Conservation (phyloP, 208 protist species). For the Leishmania gerbilli region DNA sequence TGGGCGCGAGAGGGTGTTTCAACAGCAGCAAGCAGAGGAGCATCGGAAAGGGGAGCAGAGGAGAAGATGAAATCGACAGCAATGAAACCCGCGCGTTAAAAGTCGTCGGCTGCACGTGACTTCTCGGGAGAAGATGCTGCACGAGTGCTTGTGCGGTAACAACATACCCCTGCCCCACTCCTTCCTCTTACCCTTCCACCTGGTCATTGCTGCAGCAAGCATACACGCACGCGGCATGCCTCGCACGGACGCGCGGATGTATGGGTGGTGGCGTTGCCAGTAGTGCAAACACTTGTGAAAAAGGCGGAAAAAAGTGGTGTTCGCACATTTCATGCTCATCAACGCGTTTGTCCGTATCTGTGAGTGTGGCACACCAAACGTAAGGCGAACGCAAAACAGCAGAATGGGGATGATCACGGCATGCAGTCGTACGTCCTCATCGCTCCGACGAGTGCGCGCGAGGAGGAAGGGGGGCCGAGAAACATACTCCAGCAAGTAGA, state of each 20-base stretch:
- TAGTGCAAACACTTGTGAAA: neutral
- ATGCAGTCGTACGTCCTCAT: neutral
- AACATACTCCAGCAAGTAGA: neutral
- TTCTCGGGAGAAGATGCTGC: neutral
- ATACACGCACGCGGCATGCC: neutral
- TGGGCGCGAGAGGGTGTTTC: neutral
- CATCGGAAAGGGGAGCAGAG: neutral
- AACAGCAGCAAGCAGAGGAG: neutral
- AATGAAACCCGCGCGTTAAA: neutral
- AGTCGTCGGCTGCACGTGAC: neutral
- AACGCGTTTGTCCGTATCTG: neutral
- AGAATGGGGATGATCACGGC: neutral
- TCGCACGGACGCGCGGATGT: too few relatives aligned
- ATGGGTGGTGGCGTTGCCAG: too few relatives aligned
- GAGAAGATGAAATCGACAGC: neutral
- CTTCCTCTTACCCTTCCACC: neutral
- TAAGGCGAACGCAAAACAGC: neutral
- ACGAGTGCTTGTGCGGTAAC: neutral
- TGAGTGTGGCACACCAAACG: neutral
- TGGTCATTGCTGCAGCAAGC: neutral
- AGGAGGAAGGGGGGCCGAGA: neutral
- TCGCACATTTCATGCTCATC: neutral
- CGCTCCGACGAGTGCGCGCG: neutral
- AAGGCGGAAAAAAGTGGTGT: neutral
- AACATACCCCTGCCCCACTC: neutral